Evolutionary conservation across 495 filamentous ascomycete species (phyloP), one percentile per base, ranked within the genome.

Genomic region (Lepidopterella palustris): DNA sequence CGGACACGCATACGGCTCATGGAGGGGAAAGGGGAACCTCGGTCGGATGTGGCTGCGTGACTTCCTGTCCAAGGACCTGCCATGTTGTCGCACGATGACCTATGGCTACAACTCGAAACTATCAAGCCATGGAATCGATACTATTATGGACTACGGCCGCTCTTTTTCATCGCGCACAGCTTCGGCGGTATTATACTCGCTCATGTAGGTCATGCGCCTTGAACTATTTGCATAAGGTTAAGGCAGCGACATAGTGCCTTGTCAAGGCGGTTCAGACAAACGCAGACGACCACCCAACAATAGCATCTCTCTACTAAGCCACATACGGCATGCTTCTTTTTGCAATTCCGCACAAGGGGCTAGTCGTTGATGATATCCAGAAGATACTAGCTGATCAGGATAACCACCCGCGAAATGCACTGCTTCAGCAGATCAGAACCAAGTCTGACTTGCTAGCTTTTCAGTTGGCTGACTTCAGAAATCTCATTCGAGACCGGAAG

Each of bases 321-420:
- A 72, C 69, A 20, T 72, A 74, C 61, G 70, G 67, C 58, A 70
- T 74, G 52, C 57, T 74, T 20, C 63, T 72, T 28, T 74, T 74
- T 53, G 67, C 48, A 15, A 69, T 67, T 32, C 72, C 71, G 32
- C 63, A 72, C 57, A 71, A 70, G 58, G 71, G 65, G 29, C 58
- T 74, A 40, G 13, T 71, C 23, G 60, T 69, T 6, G 60, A 73
- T 18, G 67, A 71, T 58, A 72, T 74, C 42, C 32, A 68, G 52
- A 58, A 63, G 42, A 73, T 73, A 63, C 32, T 73, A 25, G 61
- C 55, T 3, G 52, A 57, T 27, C 58, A 68, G 35, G n/a, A 62
- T n/a, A 59, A 59, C 11, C 65, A 72, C 59, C 69, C 69, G 35
- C 67, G 69, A 65, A 47, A 51, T 48, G 35, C 55, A 4, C 24